Base-by-base conservation (phyloP, 108 stramenopile species). In the Conticribra guillardii region DNA sequence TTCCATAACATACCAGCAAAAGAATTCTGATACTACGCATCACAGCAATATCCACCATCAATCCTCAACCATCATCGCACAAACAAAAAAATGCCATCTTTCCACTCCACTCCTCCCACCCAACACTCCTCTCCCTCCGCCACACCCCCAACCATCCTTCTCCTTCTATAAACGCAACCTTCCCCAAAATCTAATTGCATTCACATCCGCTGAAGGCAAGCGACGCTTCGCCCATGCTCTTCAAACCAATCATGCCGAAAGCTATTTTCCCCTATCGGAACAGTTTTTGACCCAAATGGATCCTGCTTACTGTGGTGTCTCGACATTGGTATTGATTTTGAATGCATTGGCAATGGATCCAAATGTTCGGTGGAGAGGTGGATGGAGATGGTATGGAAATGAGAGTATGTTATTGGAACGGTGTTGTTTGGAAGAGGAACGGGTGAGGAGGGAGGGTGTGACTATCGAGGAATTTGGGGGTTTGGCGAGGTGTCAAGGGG, bases 281-380 rank as follows among this genome's bases (percentile, higher is more conserved):
- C 95, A 98, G 65, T 99, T 96, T 71, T 73, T 85, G 32, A 99
- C 96, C 30, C 98, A 99, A 73, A 84, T 84, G 32, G 96, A 98
- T 63, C 96, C 96, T 2, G 87, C 97, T 4, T 98, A 82, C 81
- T 99, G 98, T 67, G 96, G 97, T 15, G 67, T 98, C 8, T 91
- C 94, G 8, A 95, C 96, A 14, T 69, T 99, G n/a, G 54, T 88
- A 3, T 84, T 99, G 81, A 76, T 96, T 16, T 77, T 98, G 32
- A 98, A 98, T 85, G 92, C 96, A 18, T 64, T 97, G 37, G 84
- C 78, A 47, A 77, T 97, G 37, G 98, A 98, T 86, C 97, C 97
- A 0, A 79, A 87, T 67, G 79, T 91, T n/a, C 69, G 89, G 65
- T 98, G 98, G 98, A 88, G 89, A 65, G 96, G 96, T 29, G 89